Evolutionary conservation across 2,329 filamentous ascomycete species (phyloP).

Genomic region (Alternaria sp.): DNA sequence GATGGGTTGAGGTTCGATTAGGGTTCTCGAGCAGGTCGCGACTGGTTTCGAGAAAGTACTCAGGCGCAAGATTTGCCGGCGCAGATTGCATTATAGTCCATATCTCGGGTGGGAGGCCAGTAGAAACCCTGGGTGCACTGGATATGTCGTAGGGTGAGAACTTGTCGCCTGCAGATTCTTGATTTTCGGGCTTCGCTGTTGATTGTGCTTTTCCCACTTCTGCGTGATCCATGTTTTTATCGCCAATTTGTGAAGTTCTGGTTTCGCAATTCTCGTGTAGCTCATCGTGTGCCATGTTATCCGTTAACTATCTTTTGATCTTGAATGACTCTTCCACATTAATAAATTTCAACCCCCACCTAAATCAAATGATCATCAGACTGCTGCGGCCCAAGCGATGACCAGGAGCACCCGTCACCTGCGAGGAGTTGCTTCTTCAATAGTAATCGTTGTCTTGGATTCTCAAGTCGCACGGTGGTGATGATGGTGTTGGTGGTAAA

Average conservation of each 20-base stretch:
- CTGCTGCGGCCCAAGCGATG: background rate
- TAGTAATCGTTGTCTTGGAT: background rate
- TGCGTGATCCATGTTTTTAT: background rate
- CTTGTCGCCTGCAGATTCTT: conserved; percentile 17
- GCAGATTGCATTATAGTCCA: conserved; percentile 48
- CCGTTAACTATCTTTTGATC: background rate
- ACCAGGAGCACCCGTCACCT: background rate
- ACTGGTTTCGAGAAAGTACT: conserved; percentile 71
- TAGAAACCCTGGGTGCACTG: conserved; percentile 25
- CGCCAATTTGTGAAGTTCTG: background rate
- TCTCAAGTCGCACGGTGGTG: background rate
- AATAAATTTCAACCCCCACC: background rate
- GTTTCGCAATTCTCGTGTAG: background rate
- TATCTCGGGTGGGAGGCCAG: conserved; percentile 40
- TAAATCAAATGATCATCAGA: background rate
- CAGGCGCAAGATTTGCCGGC: conserved; percentile 67
- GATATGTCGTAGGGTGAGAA: conserved; percentile 45
- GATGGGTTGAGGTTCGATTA: conserved; percentile 77
- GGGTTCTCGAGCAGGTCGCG: conserved; percentile 78
- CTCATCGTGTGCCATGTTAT: background rate
- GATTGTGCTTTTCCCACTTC: background rate
- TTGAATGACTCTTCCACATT: background rate
- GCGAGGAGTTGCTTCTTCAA: no score
- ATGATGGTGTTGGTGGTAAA: background rate
- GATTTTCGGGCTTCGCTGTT: background rate